Conservation (phyloP, 768 basidiomycete genomes). For the Lactifluus pinguis region DNA sequence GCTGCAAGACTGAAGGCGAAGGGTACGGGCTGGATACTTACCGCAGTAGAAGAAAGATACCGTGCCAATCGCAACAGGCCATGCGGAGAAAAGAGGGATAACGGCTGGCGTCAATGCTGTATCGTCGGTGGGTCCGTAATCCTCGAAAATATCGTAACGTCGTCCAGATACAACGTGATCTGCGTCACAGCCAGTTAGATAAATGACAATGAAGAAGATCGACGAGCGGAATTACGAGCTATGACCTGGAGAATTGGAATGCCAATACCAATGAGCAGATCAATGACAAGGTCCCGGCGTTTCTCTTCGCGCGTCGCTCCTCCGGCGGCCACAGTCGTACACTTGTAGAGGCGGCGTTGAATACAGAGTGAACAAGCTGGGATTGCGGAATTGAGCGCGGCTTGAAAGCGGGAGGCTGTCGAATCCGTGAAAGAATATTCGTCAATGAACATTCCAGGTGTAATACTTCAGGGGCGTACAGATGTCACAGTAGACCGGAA, state of each 20-base stretch:
- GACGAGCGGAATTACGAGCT: not conserved
- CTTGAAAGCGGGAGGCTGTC: constrained; percentile 32
- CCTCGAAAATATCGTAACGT: constrained; percentile 42
- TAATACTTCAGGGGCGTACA: constrained; percentile 27
- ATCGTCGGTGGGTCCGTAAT: constrained; percentile 35
- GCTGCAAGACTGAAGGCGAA: not conserved
- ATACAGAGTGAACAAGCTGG: constrained; percentile 37
- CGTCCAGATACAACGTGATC: constrained; percentile 24
- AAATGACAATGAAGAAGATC: no score
- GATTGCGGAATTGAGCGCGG: constrained; percentile 31
- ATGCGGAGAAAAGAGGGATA: constrained; percentile 26
- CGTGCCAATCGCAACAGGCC: constrained; percentile 20
- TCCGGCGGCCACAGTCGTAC: constrained; percentile 29
- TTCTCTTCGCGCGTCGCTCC: constrained; percentile 25
- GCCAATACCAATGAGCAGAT: constrained; percentile 27
- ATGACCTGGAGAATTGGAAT: constrained; percentile 10
- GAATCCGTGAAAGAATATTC: not conserved
- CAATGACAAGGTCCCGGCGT: constrained; percentile 24
- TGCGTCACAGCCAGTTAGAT: not conserved
- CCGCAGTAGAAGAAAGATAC: constrained; percentile 31
- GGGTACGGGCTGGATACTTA: constrained; percentile 20
- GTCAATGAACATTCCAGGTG: not conserved
- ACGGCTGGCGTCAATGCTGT: constrained; percentile 26
- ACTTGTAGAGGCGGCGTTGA: constrained; percentile 40
- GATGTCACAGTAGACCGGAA: constrained; percentile 49